phyloP scores from a whole-genome alignment of 202 grass and related monocot genomes.

The Zizania palustris region DNA sequence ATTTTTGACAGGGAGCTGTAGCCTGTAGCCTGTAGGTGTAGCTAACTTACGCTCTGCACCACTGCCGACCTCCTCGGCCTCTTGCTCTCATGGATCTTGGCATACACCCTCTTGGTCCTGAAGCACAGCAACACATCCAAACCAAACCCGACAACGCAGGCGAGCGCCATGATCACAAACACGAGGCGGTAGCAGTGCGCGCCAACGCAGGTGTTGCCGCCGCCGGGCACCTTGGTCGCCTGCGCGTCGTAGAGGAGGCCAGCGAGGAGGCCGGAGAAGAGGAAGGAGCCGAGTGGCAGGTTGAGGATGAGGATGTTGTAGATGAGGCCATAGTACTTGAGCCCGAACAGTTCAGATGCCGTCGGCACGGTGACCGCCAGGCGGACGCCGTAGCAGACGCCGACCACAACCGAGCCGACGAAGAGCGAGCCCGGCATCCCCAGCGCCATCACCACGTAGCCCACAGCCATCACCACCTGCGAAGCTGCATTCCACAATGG shows the following conservation, averaged over 20 bases:
- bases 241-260: slow-evolving; percentile 87
- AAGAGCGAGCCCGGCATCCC: slow-evolving; percentile 83
- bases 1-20: neutral
- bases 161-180: slow-evolving; percentile 74
- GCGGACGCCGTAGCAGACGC: slow-evolving; percentile 85
- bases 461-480: slow-evolving; percentile 73
- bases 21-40: too few relatives aligned
- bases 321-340: slow-evolving; percentile 95
- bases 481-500: slow-evolving; percentile 91
- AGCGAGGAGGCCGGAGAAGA: slow-evolving; percentile 94
- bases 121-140: slow-evolving; percentile 71
- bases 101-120: slow-evolving; percentile 72
- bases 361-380: slow-evolving; percentile 82
- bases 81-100: slow-evolving; percentile 81
- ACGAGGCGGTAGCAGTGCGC: slow-evolving; percentile 91
- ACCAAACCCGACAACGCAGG: slow-evolving; percentile 64
- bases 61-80: slow-evolving; percentile 37
- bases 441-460: slow-evolving; percentile 79
- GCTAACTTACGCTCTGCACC: slow-evolving; percentile 41
- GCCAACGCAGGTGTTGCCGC: slow-evolving; percentile 85
- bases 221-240: slow-evolving; percentile 66
- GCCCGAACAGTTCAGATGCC: slow-evolving; percentile 90
- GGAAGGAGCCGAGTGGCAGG: slow-evolving; percentile 89
- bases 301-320: slow-evolving; percentile 99
- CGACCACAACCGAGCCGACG: slow-evolving; percentile 80